Evolutionary conservation across 495 filamentous ascomycete species (phyloP), one percentile per base, ranked within the genome.

Genomic region (Penicillium steckii): DNA sequence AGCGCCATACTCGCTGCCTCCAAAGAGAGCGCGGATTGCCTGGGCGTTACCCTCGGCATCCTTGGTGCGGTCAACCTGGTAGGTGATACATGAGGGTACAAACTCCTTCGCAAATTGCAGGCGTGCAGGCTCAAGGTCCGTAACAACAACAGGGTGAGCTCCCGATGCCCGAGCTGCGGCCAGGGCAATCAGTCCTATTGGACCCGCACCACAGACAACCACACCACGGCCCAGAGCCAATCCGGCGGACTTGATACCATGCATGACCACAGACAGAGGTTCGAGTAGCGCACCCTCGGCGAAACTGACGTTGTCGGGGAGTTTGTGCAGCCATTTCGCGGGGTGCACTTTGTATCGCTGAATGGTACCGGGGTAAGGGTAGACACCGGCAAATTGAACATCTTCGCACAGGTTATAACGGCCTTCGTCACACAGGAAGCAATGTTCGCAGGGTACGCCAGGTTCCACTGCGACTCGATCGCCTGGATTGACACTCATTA

Each of bases 361-460:
- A 10, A 84, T 72, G 0, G 80, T 78, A 4, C 82, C 83, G 42
- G 73, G 64, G 48, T 81, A 75, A 2, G 83, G 83, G 59, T 80
- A 83, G 17, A 83, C 80, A 9, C 81, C 81, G 1, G 80, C 75
- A 60, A 94, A 94, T 44, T 75, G 77, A 70, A 94, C 84, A 25
- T 77, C 74, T 44, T 80, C 78, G 71, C 89, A 94, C 59, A 93
- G 85, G 57, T 93, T 93, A 58, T 93, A 92, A 8, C 88, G 74
- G 2, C 87, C 86, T 25, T 77, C 75, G 23, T 61, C 50, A 57
- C 88, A 92, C 21, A 85, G 63, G 27, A 79, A 79, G 59, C 88
- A 92, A 15, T 73, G 32, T 32, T 76, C 77, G 58, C 88, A 91
- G 0, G 87, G 86, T 15, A 87, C 70, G 17, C 88, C 88, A 37